Base-by-base conservation (phyloP, 257 asterid species). In the Lycium barbarum region DNA sequence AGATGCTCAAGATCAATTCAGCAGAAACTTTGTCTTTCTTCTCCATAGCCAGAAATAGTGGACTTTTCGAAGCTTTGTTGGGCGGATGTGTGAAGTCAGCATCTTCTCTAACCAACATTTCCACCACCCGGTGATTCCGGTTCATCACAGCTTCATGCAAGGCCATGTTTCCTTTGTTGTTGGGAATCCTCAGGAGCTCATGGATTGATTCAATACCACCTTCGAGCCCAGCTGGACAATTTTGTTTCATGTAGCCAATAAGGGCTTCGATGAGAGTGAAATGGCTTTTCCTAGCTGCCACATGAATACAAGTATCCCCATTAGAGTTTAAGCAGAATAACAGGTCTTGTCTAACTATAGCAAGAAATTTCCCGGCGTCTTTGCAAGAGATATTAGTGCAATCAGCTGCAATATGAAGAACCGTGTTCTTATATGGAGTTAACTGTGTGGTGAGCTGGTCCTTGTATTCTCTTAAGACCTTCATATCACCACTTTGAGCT, bases 391-490 rank as follows among this genome's bases (percentile, higher is more conserved):
- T 0, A 26, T 26, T 26, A n/a, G n/a, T 26, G 33, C 33, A 1
- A 26, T 1, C 33, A 26, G 33, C 83, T 26, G 73, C 38, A 17
- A 83, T 53, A 20, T 72, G 86, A 5, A 83, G 86, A 9, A 72
- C 3, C 54, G 82, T 71, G 86, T 83, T 83, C 5, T 57, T 57
- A 54, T 15, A 35, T 38, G 71, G 40, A 36, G 86, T 84, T 9
- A 8, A 5, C 12, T 84, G 65, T 3, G 1, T 11, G 65, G 62
- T 10, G 5, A 22, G 49, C 10, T 84, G 53, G 9, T 38, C 22
- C 6, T 53, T 22, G 22, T 73, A 72, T 1, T 45, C 20, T 61
- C 68, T 45, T 10, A 76, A 55, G 5, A 2, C 40, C 12, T 74
- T 53, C 35, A 80, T 17, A 45, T 84, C 14, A 40, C 86, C 83